Percentiles rank a stretch among this genome's conserved stretches.
Evolutionary conservation across 1,284 basidiomycete species (phyloP).

Genomic region (Afroboletus lepidellus): DNA sequence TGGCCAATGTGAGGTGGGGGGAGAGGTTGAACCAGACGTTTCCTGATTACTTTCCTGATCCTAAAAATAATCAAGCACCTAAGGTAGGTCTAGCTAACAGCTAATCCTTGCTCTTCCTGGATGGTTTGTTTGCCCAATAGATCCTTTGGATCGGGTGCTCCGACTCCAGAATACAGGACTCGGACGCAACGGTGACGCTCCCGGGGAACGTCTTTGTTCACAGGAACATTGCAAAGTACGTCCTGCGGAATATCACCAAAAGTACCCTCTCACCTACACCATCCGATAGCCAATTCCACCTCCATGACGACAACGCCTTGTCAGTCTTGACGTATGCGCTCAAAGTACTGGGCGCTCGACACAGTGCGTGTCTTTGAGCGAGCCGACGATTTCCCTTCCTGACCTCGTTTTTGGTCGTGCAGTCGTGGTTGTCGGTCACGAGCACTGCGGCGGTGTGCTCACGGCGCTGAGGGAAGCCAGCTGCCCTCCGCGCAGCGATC

Average conservation of each 20-base stretch:
- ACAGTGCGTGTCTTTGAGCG: conserved; percentile 6
- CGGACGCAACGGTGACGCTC: conserved; percentile 35
- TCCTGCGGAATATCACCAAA: background rate
- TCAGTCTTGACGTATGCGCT: conserved; percentile 24
- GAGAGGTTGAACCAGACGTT: conserved; percentile 23
- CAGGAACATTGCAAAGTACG: conserved; percentile 47
- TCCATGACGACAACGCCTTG: conserved; percentile 22
- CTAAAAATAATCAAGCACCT: conserved; percentile 13
- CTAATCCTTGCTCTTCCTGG: background rate
- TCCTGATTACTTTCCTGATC: conserved; percentile 24
- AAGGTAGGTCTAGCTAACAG: conserved; percentile 14
- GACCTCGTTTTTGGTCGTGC: background rate
- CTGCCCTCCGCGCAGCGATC: background rate
- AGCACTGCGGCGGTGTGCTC: conserved; percentile 25
- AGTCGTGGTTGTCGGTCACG: conserved; percentile 30
- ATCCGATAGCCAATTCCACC: conserved; percentile 25
- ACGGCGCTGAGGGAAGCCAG: conserved; percentile 15
- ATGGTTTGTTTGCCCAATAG: conserved; percentile 16
- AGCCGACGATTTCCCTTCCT: background rate
- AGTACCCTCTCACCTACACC: background rate
- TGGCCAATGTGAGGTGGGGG: conserved; percentile 21
- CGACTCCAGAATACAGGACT: conserved; percentile 49
- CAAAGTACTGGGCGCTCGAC: background rate
- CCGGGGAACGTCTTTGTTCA: conserved; percentile 54
- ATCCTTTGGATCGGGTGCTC: conserved; percentile 57